A percentile compares a stretch with the other conserved stretches of the same genome.
These are phyloP conservation scores for Salix viminalis DNA, from an alignment of 345 rosid genomes.

Conservation along the genomic window DNA sequence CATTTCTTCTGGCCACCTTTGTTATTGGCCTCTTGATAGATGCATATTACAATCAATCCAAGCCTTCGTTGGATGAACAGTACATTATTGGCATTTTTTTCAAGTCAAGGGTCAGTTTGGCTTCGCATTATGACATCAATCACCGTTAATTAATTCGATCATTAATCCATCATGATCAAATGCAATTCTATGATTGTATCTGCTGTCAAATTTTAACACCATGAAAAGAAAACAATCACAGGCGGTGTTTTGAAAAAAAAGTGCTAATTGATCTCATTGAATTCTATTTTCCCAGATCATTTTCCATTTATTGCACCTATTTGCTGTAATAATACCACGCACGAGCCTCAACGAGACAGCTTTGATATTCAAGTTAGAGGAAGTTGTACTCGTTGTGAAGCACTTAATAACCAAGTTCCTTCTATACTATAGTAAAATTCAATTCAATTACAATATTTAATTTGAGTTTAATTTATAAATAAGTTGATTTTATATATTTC, in stretches of 20 bases:
- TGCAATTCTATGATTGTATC: not conserved
- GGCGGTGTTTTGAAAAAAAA: not conserved
- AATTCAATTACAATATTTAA: too few species aligned
- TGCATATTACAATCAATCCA: constrained; percentile 11
- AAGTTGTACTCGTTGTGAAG: constrained; percentile 1
- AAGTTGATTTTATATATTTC: too few species aligned
- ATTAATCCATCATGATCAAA: not conserved
- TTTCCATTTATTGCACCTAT: not conserved
- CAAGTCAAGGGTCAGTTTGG: not conserved
- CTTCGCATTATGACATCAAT: not conserved
- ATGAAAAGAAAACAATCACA: not conserved
- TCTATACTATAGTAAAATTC: too few species aligned
- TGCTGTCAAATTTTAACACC: not conserved
- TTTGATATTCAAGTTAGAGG: constrained; percentile 44
- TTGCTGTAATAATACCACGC: constrained; percentile 5
- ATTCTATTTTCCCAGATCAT: not conserved
- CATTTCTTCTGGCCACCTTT: not conserved
- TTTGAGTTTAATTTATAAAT: too few species aligned
- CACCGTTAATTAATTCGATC: not conserved
- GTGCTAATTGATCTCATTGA: not conserved
- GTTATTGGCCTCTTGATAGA: not conserved
- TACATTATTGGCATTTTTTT: not conserved
- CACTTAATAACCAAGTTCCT: not conserved
- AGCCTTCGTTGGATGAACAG: not conserved
- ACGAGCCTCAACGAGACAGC: constrained; percentile 34